A percentile compares a stretch with the other conserved stretches of the same genome.
Evolutionary conservation across 164 flowering plant species (phyloP).

Genomic region (Stephania cephalantha): DNA sequence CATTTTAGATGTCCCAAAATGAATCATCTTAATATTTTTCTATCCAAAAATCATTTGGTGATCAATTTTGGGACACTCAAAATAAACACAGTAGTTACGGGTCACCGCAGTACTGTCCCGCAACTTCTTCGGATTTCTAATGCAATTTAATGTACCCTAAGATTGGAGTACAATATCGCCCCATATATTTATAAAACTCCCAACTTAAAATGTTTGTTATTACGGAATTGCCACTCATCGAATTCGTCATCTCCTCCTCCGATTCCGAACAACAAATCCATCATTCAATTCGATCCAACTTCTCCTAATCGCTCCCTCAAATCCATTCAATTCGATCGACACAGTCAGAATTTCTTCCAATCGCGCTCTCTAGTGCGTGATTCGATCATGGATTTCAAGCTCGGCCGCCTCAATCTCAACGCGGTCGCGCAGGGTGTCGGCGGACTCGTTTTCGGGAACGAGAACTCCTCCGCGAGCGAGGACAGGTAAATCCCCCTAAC

Average conservation of each 20-base stretch:
- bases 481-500: slow-evolving; percentile 50
- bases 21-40: too few relatives aligned
- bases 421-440: slow-evolving; percentile 72
- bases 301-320: neutral
- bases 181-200: too few relatives aligned
- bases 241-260: neutral
- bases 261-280: neutral
- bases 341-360: neutral
- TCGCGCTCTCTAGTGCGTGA: neutral
- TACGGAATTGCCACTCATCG: neutral
- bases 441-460: slow-evolving; percentile 83
- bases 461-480: slow-evolving; percentile 61
- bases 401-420: slow-evolving; percentile 30
- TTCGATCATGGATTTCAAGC: slow-evolving; percentile 30
- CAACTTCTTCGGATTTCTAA: too few relatives aligned
- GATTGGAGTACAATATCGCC: too few relatives aligned
- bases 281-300: neutral
- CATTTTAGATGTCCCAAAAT: too few relatives aligned
- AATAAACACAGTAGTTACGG: too few relatives aligned
- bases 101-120: too few relatives aligned
- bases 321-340: neutral
- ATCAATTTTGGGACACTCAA: too few relatives aligned
- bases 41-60: too few relatives aligned
- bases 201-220: too few relatives aligned
- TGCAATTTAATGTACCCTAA: too few relatives aligned